Base-by-base conservation (phyloP, 2,329 filamentous ascomycete species). In the Magnaporthales sp. region DNA sequence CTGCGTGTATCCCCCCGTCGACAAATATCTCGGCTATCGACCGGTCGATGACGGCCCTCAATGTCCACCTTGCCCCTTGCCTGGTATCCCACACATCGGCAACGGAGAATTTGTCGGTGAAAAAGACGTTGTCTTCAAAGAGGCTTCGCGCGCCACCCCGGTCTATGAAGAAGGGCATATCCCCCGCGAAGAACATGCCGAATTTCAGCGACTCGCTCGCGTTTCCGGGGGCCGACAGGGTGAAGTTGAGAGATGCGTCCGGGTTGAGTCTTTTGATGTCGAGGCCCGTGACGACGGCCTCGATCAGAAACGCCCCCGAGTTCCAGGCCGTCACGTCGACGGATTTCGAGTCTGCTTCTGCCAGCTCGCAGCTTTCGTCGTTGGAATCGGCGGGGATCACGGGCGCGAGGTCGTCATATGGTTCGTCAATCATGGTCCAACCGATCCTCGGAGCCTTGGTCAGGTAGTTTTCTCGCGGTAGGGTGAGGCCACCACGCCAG, bases 221-320 rank as follows among this genome's bases (percentile, higher is more conserved):
- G 0, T 75, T 58, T 11, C 29, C 71, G 0, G 82, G 81, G 0
- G 83, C 83, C 9, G 77, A 75, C 72, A 71, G 70, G 9, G 70
- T 67, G 32, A 71, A 65, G 67, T 68, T 69, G 31, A 71, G 63
- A 29, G 11, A 24, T 1, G 64, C 9, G 79, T 79, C 4, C 70
- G 31, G 71, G 70, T 0, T 69, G 62, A 1, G 69, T 67, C n/a
- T 74, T 64, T 24, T 66, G 68, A 13, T 69, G 67, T 75, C 69
- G 67, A 76, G 71, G 6, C 74, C 77, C 10, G 81, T 83, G 54
- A 87, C 76, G 70, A 85, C 84, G 58, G 81, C 79, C 67, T 85
- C 80, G 70, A 87, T 81, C 72, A 83, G 84, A 13, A 89, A 70
- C 0, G 84, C 82, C 10, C 82, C 80, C 9, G 83, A 83, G 15